These are phyloP conservation scores for Phytophthora nicotianae DNA, from an alignment of 352 stramenopile species.

Conservation along the genomic window DNA sequence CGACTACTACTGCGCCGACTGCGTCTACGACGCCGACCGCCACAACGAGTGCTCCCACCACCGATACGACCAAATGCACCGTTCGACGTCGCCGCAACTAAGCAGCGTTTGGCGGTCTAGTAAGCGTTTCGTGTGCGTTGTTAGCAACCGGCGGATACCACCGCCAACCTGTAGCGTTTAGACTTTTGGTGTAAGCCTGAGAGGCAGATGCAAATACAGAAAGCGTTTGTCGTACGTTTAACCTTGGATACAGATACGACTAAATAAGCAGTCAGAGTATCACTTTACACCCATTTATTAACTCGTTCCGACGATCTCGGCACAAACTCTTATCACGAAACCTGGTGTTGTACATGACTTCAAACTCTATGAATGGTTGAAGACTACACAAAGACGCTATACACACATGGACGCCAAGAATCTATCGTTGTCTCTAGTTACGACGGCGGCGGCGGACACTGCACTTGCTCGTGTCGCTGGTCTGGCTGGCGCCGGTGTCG, in stretches of 20 bases:
- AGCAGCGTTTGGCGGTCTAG: neutral
- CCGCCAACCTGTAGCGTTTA: slow-evolving; percentile 20
- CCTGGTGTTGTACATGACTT: slow-evolving; percentile 24
- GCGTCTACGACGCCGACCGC: slow-evolving; percentile 13
- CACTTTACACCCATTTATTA: slow-evolving; percentile 21
- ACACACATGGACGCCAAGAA: slow-evolving; percentile 11
- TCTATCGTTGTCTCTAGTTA: slow-evolving; percentile 26
- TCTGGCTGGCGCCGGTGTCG: slow-evolving; percentile 1
- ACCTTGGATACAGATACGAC: neutral
- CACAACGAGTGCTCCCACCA: neutral
- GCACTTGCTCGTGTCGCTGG: slow-evolving; percentile 27
- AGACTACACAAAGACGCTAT: slow-evolving; percentile 9
- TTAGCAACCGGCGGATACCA: neutral
- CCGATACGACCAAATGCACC: slow-evolving; percentile 29
- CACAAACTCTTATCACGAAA: slow-evolving; percentile 12
- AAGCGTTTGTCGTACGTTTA: neutral
- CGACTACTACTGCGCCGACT: slow-evolving; percentile 6
- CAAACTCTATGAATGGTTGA: slow-evolving; percentile 9
- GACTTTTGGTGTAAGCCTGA: slow-evolving; percentile 18
- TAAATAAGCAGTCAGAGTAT: slow-evolving; percentile 6
- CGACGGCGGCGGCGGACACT: slow-evolving; percentile 26
- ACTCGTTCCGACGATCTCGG: slow-evolving; percentile 17
- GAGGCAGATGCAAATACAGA: slow-evolving; percentile 12
- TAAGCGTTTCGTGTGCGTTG: slow-evolving; percentile 9
- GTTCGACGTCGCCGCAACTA: slow-evolving; percentile 31